phyloP scores from a whole-genome alignment of 768 basidiomycete species.

The Xerocomus spinulosus region DNA sequence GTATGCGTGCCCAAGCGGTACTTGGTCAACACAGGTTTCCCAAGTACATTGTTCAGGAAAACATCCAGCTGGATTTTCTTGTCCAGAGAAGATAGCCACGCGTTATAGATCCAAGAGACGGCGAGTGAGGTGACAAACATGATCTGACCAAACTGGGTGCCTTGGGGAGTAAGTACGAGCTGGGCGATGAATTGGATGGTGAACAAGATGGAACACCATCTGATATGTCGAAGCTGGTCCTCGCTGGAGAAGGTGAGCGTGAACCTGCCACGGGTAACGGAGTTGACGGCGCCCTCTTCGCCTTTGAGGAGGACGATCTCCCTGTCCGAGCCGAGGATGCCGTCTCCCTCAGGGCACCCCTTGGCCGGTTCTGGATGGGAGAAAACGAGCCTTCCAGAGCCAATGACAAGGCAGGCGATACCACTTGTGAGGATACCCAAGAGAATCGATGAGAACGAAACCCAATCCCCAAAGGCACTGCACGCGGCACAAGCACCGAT shows the following conservation, averaged over 20 bases:
- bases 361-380: constrained; percentile 20
- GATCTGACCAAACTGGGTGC: not conserved
- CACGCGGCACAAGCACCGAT: constrained; percentile 16
- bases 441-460: constrained; percentile 24
- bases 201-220: not conserved
- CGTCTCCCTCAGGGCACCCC: constrained; percentile 27
- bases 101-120: not conserved
- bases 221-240: not conserved
- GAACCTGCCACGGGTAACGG: constrained; percentile 27
- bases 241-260: constrained; percentile 19
- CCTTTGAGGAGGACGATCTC: constrained; percentile 27
- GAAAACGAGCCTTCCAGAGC: constrained; percentile 22
- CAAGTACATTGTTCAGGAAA: not conserved
- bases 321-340: constrained; percentile 17
- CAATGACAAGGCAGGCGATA: constrained; percentile 20
- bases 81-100: not conserved
- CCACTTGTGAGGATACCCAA: constrained; percentile 30
- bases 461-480: constrained; percentile 23
- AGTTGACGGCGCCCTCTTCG: constrained; percentile 24
- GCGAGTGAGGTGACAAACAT: not conserved
- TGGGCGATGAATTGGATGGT: not conserved
- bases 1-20: not conserved
- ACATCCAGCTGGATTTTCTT: not conserved
- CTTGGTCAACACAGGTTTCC: not conserved
- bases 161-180: not conserved